Conservation (phyloP, 2,329 filamentous ascomycete species). For the Nakataea oryzae region DNA sequence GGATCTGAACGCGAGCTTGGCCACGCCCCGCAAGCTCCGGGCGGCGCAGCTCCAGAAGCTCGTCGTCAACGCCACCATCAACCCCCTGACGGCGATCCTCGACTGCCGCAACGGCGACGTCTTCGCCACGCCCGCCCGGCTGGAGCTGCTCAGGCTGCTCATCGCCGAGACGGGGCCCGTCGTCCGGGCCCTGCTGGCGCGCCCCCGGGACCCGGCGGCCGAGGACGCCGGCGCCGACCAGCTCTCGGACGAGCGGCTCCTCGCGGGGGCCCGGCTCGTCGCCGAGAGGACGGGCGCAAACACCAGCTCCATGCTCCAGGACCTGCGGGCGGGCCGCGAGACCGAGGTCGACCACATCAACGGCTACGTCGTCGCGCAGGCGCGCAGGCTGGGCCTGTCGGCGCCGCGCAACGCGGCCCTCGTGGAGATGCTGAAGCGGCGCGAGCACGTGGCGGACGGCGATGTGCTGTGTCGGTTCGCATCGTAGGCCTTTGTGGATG, state of each 20-base stretch:
- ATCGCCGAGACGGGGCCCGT: constrained; percentile 44
- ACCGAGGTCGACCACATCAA: constrained; percentile 52
- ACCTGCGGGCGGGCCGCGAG: constrained; percentile 35
- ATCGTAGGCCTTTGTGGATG: too few relatives aligned
- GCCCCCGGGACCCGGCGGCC: neutral
- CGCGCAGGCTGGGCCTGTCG: neutral
- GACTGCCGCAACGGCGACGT: constrained; percentile 70
- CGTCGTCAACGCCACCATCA: constrained; percentile 69
- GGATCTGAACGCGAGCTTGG: neutral
- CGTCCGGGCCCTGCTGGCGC: constrained; percentile 21
- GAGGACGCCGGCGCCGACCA: neutral
- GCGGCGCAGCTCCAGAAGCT: constrained; percentile 69
- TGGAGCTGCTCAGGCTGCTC: constrained; percentile 23
- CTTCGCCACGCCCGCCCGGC: constrained; percentile 40
- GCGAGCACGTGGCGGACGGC: neutral
- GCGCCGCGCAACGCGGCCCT: neutral
- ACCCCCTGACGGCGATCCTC: constrained; percentile 74
- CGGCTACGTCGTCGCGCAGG: constrained; percentile 19
- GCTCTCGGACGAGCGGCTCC: neutral
- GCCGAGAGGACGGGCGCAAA: constrained; percentile 40
- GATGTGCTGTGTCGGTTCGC: neutral
- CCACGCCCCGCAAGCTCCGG: neutral
- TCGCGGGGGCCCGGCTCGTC: constrained; percentile 12
- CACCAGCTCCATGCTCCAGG: constrained; percentile 53
- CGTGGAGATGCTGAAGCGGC: neutral